Evolutionary conservation across 1,284 basidiomycete genomes (phyloP).

Genomic region (Ceratorhiza oryzae-sativae): DNA sequence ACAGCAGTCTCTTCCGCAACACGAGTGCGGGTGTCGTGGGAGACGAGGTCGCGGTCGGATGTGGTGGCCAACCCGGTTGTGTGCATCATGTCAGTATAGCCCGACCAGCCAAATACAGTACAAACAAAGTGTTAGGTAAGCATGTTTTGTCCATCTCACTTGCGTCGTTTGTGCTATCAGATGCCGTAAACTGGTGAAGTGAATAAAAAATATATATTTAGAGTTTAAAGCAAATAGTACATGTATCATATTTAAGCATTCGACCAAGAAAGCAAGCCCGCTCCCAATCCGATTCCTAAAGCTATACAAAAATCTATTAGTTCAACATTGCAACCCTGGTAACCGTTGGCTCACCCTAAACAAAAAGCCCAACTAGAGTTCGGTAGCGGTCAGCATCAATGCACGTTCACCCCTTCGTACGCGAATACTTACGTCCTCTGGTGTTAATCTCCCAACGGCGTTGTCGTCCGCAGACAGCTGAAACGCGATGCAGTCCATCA

Average conservation of each 20-base stretch:
- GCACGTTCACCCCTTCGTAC: constrained; percentile 12
- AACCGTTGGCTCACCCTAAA: constrained; percentile 63
- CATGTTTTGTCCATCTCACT: constrained; percentile 20
- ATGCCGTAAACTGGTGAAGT: neutral
- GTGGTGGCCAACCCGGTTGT: constrained; percentile 35
- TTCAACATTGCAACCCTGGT: neutral
- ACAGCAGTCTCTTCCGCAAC: neutral
- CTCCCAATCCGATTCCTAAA: neutral
- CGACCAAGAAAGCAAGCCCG: neutral
- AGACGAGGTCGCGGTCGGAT: constrained; percentile 23
- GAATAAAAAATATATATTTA: neutral
- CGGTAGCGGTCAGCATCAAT: constrained; percentile 11
- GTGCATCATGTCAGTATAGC: constrained; percentile 16
- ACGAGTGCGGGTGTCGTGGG: constrained; percentile 11
- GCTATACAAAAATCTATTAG: constrained; percentile 5
- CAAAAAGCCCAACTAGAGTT: constrained; percentile 69
- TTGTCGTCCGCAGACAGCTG: constrained; percentile 74
- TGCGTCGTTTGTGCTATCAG: neutral
- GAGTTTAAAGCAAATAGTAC: neutral
- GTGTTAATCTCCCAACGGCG: constrained; percentile 88
- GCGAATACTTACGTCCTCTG: constrained; percentile 75
- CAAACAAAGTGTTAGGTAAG: constrained; percentile 33
- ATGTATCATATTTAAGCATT: neutral
- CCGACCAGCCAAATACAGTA: constrained; percentile 30
- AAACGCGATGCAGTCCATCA: neutral